phyloP scores from a whole-genome alignment of 441 rosid species.

The Bruguiera hainesii region DNA sequence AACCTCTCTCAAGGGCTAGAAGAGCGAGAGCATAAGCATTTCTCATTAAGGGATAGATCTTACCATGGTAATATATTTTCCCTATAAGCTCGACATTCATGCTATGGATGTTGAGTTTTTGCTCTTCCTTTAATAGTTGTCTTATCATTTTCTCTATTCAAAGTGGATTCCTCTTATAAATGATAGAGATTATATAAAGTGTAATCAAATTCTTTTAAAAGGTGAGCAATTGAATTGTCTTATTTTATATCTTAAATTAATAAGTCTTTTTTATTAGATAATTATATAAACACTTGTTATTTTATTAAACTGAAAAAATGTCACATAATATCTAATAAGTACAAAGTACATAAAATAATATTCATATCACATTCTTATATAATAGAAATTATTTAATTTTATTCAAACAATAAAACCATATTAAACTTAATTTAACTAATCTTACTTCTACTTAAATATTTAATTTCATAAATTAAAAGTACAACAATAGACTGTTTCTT shows the following conservation, averaged over 20 bases:
- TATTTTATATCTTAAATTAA: slow-evolving; percentile 1
- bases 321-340: too few species aligned
- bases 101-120: background rate
- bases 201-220: slow-evolving; percentile 72
- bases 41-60: slow-evolving; percentile 79
- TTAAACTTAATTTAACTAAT: too few species aligned
- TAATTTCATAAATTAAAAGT: slow-evolving; percentile 19
- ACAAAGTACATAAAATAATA: too few species aligned
- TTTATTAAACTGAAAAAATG: too few species aligned
- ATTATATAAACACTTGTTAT: too few species aligned
- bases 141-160: background rate
- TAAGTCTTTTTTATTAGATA: too few species aligned
- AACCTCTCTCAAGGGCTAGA: slow-evolving; percentile 87
- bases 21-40: slow-evolving; percentile 84
- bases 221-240: slow-evolving; percentile 32
- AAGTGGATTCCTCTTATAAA: slow-evolving; percentile 33
- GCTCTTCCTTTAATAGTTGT: slow-evolving; percentile 1
- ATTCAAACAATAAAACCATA: too few species aligned
- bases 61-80: slow-evolving; percentile 43
- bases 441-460: too few species aligned
- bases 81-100: background rate
- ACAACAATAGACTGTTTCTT: slow-evolving; percentile 34
- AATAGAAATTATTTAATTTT: too few species aligned
- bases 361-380: too few species aligned
- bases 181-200: slow-evolving; percentile 79